Conservation (phyloP, 2,329 filamentous ascomycete species). For the Microdochium trichocladiopsis region DNA sequence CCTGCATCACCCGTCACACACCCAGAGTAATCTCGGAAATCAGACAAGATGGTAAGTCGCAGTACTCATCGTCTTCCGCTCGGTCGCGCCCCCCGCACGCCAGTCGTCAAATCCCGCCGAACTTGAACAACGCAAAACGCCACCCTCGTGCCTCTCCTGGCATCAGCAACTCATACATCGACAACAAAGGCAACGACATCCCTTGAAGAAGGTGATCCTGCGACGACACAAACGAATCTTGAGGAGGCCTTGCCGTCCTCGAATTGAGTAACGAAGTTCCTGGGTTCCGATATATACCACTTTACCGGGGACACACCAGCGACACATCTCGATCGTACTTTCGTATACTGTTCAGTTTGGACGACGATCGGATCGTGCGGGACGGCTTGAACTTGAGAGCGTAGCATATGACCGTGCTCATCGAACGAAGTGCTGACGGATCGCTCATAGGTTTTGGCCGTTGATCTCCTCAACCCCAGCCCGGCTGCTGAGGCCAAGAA, state of each 20-base stretch:
- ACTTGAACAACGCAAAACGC: not conserved
- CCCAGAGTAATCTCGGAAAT: slow-evolving; percentile 34
- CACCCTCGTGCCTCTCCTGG: not conserved
- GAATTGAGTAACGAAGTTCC: too few species aligned
- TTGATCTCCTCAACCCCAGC: slow-evolving; percentile 99
- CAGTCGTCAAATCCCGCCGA: slow-evolving; percentile 1
- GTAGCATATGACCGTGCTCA: too few species aligned
- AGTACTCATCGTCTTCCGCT: slow-evolving; percentile 2
- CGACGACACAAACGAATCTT: too few species aligned
- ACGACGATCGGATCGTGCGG: too few species aligned
- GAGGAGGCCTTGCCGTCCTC: too few species aligned
- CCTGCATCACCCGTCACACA: slow-evolving; percentile 37
- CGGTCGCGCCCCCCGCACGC: slow-evolving; percentile 2
- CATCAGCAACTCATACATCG: slow-evolving; percentile 9
- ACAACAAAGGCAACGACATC: not conserved
- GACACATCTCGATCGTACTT: too few species aligned
- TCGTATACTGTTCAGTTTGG: too few species aligned
- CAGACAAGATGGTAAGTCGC: slow-evolving; percentile 64
- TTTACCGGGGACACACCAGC: too few species aligned
- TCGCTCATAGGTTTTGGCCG: slow-evolving; percentile 84
- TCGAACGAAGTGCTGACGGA: slow-evolving; percentile 36
- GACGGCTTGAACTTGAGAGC: too few species aligned
- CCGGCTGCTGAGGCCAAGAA: slow-evolving; percentile 97
- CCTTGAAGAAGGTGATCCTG: slow-evolving; percentile 3
- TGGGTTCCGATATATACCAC: too few species aligned